phyloP scores from a whole-genome alignment of 2,329 filamentous ascomycete species.

The Sporothrix dimorphospora region DNA sequence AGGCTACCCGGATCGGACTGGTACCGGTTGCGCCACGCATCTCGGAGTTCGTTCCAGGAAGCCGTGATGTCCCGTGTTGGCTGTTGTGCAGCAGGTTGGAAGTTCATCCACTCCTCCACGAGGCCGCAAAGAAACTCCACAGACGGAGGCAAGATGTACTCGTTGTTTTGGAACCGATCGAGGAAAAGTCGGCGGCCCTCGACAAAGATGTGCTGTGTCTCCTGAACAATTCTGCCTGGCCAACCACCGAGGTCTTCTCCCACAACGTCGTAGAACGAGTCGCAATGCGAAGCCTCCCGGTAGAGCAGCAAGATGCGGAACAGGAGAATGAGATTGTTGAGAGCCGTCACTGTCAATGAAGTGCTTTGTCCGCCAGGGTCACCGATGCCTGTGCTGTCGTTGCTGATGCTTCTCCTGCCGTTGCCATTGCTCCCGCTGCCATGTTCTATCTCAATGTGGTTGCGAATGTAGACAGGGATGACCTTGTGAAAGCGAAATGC shows the following conservation, averaged over 20 bases:
- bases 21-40: neutral
- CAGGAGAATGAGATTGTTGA: constrained; percentile 15
- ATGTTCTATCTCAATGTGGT: neutral
- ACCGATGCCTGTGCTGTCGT: neutral
- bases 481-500: neutral
- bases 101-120: neutral
- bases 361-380: neutral
- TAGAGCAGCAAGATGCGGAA: constrained; percentile 6
- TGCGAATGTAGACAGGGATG: neutral
- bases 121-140: neutral
- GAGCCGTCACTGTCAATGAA: neutral
- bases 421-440: neutral
- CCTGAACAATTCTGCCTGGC: neutral
- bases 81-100: neutral
- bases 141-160: neutral
- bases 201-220: constrained; percentile 6
- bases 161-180: neutral
- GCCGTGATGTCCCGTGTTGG: neutral
- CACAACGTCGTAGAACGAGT: neutral
- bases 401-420: neutral
- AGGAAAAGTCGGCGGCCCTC: neutral
- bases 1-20: neutral
- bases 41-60: neutral
- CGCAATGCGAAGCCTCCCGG: neutral
- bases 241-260: constrained; percentile 16